Base-by-base conservation (phyloP, 306 rosid species). In the Casuarina equisetifolia region DNA sequence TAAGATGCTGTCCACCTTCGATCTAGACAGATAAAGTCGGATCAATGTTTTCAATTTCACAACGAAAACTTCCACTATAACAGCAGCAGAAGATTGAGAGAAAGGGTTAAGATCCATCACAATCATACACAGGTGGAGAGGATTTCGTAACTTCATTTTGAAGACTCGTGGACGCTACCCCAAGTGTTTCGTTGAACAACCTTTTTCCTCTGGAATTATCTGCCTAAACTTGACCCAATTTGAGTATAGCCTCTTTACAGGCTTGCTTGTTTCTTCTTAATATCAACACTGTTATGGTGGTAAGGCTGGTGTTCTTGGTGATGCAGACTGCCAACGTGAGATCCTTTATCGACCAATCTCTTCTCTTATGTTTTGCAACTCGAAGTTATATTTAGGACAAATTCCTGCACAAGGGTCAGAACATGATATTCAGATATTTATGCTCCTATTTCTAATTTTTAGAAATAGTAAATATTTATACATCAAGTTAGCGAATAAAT, bases 1-100 rank as follows among this genome's bases (percentile, higher is more conserved):
- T 68, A 68, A 66, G 80, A 76, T 20, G 17, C 48, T 45, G 48
- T 36, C 59, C 68, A 36, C 12, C 6, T 11, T 52, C 51, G 46
- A 59, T 74, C 58, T 58, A 25, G 58, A 32, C 6, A 32, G 62
- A 75, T 50, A 50, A 50, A 9, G n/a, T 12, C 15, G 40, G 2
- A 9, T 20, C 45, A 4, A 9, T 9, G 8, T 40, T 4, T n/a
- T 12, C 36, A 20, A 16, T 53, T 8, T 5, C 43, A 19, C 13
- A 3, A 16, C n/a, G 50, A 72, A 39, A 40, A 73, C 57, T 53
- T 73, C 52, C 12, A 40, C 40, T 40, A 3, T 19, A 57, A 8
- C 4, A 15, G 10, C n/a, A 54, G 17, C n/a, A 3, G 3, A 73
- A 6, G 40, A 53, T 73, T 73, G 67, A 73, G 51, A 38, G 9